These are phyloP conservation scores for Mortierella sp. DNA, from an alignment of 371 early-diverging fungal species.

Conservation along the genomic window DNA sequence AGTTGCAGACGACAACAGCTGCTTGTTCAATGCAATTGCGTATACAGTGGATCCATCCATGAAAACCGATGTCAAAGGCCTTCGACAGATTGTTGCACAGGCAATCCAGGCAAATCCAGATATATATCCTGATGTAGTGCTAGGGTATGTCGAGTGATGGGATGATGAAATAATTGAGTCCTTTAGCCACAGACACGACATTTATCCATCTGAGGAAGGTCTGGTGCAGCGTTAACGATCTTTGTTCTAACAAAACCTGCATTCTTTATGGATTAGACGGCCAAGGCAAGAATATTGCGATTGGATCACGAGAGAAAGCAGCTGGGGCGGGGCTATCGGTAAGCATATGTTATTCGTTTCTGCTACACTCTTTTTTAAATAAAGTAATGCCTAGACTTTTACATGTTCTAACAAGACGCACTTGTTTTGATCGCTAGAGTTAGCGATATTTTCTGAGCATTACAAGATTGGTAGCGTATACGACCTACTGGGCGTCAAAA, in stretches of 20 bases:
- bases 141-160: slow-evolving; percentile 27
- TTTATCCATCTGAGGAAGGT: too few species aligned
- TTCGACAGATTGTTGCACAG: slow-evolving; percentile 42
- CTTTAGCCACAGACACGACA: too few species aligned
- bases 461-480: slow-evolving; percentile 61
- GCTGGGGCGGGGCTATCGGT: slow-evolving; percentile 77
- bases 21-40: slow-evolving; percentile 49
- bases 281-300: slow-evolving; percentile 54
- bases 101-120: slow-evolving; percentile 43
- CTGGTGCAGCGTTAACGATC: too few species aligned
- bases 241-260: too few species aligned
- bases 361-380: too few species aligned
- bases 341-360: slow-evolving; percentile 17
- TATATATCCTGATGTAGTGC: slow-evolving; percentile 33
- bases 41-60: slow-evolving; percentile 43
- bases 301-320: slow-evolving; percentile 62
- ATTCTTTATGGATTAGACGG: slow-evolving; percentile 20
- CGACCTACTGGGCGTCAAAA: not conserved
- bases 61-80: slow-evolving; percentile 36
- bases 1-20: slow-evolving; percentile 52
- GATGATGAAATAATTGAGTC: too few species aligned
- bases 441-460: slow-evolving; percentile 65
- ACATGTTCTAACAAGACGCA: too few species aligned
- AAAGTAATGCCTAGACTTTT: too few species aligned
- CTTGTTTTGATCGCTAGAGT: slow-evolving; percentile 52